phyloP scores from a whole-genome alignment of 805 yeast genomes.

The Metschnikowia drakensbergensis region DNA sequence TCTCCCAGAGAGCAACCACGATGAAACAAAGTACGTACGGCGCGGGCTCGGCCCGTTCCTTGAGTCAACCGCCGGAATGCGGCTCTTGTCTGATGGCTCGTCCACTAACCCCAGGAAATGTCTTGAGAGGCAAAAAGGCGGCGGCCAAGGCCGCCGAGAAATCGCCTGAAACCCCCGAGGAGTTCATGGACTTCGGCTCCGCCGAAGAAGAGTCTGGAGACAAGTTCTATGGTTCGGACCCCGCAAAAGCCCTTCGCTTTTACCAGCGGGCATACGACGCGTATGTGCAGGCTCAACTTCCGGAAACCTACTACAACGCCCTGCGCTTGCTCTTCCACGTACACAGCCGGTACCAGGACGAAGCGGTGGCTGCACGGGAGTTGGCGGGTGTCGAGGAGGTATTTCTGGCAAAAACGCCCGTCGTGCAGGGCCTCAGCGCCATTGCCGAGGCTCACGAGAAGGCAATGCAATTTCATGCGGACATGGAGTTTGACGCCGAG shows the following conservation, averaged over 20 bases:
- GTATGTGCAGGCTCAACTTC: slow-evolving; percentile 25
- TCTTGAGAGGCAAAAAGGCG: slow-evolving; percentile 10
- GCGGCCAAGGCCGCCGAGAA: not conserved
- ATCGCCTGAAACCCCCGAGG: slow-evolving; percentile 40
- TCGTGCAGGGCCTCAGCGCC: slow-evolving; percentile 35
- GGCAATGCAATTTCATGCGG: slow-evolving; percentile 26
- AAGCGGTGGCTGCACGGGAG: slow-evolving; percentile 23
- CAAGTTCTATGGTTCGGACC: slow-evolving; percentile 64
- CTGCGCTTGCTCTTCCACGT: slow-evolving; percentile 58
- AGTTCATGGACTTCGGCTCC: slow-evolving; percentile 53
- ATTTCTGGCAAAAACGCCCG: slow-evolving; percentile 27
- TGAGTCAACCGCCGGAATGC: no score
- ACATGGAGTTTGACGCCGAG: not conserved
- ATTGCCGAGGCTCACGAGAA: slow-evolving; percentile 39
- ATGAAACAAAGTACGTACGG: not conserved
- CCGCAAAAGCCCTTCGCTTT: slow-evolving; percentile 60
- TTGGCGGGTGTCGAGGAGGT: slow-evolving; percentile 34
- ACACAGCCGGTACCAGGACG: slow-evolving; percentile 48
- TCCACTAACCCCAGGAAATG: slow-evolving; percentile 7
- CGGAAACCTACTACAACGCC: slow-evolving; percentile 46
- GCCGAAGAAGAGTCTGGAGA: slow-evolving; percentile 72
- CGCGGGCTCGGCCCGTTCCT: no score
- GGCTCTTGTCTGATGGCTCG: no score
- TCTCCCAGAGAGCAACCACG: no score
- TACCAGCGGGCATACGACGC: slow-evolving; percentile 53